Evolutionary conservation across 2,329 filamentous ascomycete species (phyloP).

Genomic region (Apiospora hydei): DNA sequence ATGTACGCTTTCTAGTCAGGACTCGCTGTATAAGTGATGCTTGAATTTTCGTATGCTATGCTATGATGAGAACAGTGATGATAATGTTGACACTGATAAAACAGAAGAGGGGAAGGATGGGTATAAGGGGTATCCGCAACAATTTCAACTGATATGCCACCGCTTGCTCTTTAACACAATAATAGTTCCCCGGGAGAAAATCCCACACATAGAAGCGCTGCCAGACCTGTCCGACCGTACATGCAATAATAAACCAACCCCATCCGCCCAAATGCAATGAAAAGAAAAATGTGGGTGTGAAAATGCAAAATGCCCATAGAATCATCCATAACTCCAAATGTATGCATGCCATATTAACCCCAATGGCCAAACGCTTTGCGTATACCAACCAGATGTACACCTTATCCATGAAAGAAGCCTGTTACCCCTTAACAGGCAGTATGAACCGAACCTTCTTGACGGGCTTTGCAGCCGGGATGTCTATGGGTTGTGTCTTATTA

Average conservation of each 20-base stretch:
- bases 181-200: neutral
- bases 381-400: slow-evolving; percentile 4
- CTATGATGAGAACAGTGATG: slow-evolving; percentile 10
- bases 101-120: neutral
- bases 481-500: slow-evolving; percentile 44
- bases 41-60: slow-evolving; percentile 9
- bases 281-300: neutral
- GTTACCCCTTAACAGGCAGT: slow-evolving; percentile 52
- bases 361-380: neutral
- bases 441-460: slow-evolving; percentile 65
- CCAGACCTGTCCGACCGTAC: neutral
- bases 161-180: neutral
- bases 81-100: neutral
- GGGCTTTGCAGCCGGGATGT: slow-evolving; percentile 55
- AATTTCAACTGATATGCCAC: slow-evolving; percentile 10
- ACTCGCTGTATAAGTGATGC: neutral
- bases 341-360: slow-evolving; percentile 17
- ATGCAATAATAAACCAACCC: slow-evolving; percentile 3
- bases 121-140: slow-evolving; percentile 24
- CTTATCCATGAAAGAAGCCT: slow-evolving; percentile 5
- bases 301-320: neutral
- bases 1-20: neutral
- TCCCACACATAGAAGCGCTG: neutral
- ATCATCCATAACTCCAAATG: neutral
- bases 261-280: slow-evolving; percentile 4